A percentile compares a stretch with the other conserved stretches of the same genome.
These are phyloP conservation scores for Closterium sp. DNA, from an alignment of 139 green algal genomes.

Conservation along the genomic window DNA sequence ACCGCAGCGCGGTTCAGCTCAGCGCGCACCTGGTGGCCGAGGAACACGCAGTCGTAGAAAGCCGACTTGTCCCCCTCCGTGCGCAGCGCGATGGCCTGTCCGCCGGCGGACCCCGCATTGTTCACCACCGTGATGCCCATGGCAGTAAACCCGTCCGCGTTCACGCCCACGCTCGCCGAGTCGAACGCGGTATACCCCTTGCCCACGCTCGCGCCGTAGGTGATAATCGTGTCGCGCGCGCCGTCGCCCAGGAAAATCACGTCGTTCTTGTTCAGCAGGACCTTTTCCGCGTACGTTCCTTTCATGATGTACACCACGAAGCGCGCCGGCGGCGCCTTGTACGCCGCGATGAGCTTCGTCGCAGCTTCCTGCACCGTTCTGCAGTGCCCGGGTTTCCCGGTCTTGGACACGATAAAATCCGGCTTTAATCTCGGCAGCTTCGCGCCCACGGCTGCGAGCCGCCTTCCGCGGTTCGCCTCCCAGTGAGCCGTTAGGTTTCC, in stretches of 20 bases:
- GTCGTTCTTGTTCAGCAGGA: not conserved
- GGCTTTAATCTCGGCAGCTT: not conserved
- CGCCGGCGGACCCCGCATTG: not conserved
- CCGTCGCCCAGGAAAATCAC: not conserved
- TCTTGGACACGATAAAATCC: not conserved
- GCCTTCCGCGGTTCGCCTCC: not conserved
- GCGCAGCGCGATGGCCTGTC: not conserved
- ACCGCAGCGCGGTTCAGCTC: no score
- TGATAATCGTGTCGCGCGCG: not conserved
- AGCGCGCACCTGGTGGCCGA: not conserved
- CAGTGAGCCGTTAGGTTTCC: not conserved
- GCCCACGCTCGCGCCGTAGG: not conserved
- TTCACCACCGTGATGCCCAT: not conserved
- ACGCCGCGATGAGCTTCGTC: not conserved
- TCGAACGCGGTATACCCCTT: not conserved
- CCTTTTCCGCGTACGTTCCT: not conserved
- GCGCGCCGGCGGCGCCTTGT: not conserved
- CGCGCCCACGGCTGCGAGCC: not conserved
- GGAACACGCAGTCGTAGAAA: conserved; percentile 2
- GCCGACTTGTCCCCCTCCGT: conserved; percentile 6
- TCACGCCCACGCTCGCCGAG: not conserved
- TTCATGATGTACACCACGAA: not conserved
- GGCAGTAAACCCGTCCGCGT: not conserved
- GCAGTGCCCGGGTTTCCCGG: not conserved
- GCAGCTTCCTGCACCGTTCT: not conserved